Percentiles rank a stretch among this genome's conserved stretches.
Evolutionary conservation across 192 early-diverging fungal genomes (phyloP).

Genomic region (Linnemannia elongata): DNA sequence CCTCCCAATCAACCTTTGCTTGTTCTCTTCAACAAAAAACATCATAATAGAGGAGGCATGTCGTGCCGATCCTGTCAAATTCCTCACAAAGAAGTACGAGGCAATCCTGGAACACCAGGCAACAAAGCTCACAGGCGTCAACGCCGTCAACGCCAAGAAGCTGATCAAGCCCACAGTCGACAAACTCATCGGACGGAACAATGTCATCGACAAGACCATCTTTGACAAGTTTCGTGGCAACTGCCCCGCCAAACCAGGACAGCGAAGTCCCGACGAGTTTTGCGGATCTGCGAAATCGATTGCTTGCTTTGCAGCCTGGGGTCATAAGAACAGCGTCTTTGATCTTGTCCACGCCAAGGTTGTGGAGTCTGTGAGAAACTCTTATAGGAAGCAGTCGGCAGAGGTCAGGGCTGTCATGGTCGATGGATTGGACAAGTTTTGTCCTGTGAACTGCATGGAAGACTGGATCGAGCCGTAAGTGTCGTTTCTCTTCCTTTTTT

Average conservation of each 20-base stretch:
- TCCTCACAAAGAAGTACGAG: constrained; percentile 30
- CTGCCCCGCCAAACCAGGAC: constrained; percentile 12
- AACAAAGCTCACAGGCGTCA: neutral
- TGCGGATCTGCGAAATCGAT: constrained; percentile 48
- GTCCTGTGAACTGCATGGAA: constrained; percentile 36
- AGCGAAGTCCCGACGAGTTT: constrained; percentile 24
- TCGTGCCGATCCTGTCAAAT: constrained; percentile 39
- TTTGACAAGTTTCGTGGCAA: constrained; percentile 38
- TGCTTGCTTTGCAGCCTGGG: constrained; percentile 50
- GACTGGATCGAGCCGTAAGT: constrained; percentile 51
- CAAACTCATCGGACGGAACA: constrained; percentile 7
- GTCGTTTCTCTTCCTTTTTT: neutral
- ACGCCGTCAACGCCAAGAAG: neutral
- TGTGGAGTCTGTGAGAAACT: neutral
- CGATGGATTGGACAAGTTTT: constrained; percentile 23
- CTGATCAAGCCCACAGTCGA: neutral
- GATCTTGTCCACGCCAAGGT: constrained; percentile 32
- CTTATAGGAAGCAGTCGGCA: neutral
- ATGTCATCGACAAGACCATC: constrained; percentile 43
- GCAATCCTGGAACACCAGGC: constrained; percentile 28
- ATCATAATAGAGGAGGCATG: constrained; percentile 29
- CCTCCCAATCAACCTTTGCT: too few species aligned
- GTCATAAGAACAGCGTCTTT: constrained; percentile 26
- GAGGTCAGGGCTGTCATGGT: constrained; percentile 25
- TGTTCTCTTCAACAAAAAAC: too few species aligned